Percentiles rank a stretch among this genome's conserved stretches.
Conservation (phyloP, 345 rosid species). For the Jatropha curcas region DNA sequence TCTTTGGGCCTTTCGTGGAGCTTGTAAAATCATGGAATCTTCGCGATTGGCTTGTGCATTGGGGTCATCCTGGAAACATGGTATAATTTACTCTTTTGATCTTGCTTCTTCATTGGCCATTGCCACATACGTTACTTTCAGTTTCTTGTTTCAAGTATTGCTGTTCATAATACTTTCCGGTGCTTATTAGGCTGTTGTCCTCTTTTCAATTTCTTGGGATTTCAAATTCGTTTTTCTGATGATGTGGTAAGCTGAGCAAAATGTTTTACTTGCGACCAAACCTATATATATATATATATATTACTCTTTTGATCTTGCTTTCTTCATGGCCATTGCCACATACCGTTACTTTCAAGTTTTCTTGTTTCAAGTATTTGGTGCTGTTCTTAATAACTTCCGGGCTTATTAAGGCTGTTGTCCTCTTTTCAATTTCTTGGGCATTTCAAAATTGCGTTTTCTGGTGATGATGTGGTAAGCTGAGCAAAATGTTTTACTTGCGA, state of each 20-base stretch:
- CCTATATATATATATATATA: no score
- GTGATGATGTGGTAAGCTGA: constrained; percentile 80
- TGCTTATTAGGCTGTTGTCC: constrained; percentile 74
- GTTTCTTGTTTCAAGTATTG: neutral
- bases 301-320: constrained; percentile 6
- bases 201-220: constrained; percentile 93
- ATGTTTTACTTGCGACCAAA: no score
- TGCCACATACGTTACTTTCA: neutral
- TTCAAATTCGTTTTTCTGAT: constrained; percentile 69
- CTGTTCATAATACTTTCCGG: neutral
- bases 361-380: neutral
- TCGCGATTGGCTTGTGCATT: constrained; percentile 91
- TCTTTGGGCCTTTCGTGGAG: constrained; percentile 75
- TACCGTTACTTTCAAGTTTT: neutral
- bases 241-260: constrained; percentile 84
- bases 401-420: constrained; percentile 77
- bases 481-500: neutral
- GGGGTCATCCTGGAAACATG: constrained; percentile 98
- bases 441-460: constrained; percentile 72
- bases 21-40: constrained; percentile 70
- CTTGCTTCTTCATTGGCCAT: neutral
- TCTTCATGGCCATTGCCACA: neutral
- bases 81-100: constrained; percentile 30
- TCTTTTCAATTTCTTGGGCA: constrained; percentile 91
- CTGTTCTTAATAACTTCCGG: neutral